Base-by-base conservation (phyloP, 768 basidiomycete species). In the Paxillus rubicundulus region DNA sequence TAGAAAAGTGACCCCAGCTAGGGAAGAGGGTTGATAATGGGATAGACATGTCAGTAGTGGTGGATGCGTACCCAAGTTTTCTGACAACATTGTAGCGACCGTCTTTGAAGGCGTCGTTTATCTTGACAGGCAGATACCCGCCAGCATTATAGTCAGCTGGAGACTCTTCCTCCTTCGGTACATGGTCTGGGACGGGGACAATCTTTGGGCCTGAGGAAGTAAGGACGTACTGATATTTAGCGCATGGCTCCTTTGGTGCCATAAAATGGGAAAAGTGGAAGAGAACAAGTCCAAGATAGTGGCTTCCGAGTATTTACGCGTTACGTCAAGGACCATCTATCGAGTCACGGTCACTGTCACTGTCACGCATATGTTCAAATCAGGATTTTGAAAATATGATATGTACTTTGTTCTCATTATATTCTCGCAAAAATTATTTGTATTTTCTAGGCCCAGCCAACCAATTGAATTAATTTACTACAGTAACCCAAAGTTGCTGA, bases 1-100 rank as follows among this genome's bases (percentile, higher is more conserved):
- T 95, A 2, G 90, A 93, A 68, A 96, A 96, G 73, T 95, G 92
- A 36, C 93, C 93, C 93, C 93, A 96, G 52, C 89, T 91, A 49
- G 52, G 50, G 54, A 37, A 54, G 56, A 41, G 47, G 56, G 52
- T 49, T 67, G 38, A 65, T 49, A 17, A 12, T 8, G 21, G 38
- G 24, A 0, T 0, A 10, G 18, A 14, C 18, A 17, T 5, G 24
- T 9, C 17, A 33, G 24, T 24, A 24, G 24, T 24, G 24, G 24
- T 42, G 55, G 47, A 52, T 53, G 68, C 74, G 48, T 59, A 90
- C 82, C 96, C 96, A 28, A 99, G 79, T 71, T 99, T 99, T 57
- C 96, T 77, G 32, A 95, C 78, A 50, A 97, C 84, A 18, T 80
- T 72, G 72, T 99, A 99, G 44, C 93, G 81, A 49, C 84, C 87